Evolutionary conservation across 805 yeast species (phyloP).

Genomic region (Ogataea naganishii): DNA sequence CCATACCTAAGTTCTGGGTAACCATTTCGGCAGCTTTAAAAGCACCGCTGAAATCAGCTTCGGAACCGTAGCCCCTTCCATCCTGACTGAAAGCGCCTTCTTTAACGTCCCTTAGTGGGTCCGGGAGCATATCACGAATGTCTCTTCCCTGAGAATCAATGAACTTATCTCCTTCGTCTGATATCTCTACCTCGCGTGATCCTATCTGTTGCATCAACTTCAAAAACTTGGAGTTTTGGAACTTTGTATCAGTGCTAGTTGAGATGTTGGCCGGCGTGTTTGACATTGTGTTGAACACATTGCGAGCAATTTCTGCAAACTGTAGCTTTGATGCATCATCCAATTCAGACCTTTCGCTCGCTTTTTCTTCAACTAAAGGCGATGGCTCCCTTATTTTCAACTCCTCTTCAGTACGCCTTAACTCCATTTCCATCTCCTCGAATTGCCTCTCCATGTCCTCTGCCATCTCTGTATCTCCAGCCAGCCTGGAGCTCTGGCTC

Average conservation of each 20-base stretch:
- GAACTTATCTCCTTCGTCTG: slow-evolving; percentile 26
- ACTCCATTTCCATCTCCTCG: slow-evolving; percentile 19
- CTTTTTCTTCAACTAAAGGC: slow-evolving; percentile 4
- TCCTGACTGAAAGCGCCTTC: slow-evolving; percentile 9
- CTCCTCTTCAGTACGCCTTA: slow-evolving; percentile 2
- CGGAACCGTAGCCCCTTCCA: neutral
- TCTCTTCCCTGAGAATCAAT: slow-evolving; percentile 29
- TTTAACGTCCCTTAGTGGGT: slow-evolving; percentile 18
- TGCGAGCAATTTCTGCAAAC: slow-evolving; percentile 31
- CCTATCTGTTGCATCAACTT: slow-evolving; percentile 32
- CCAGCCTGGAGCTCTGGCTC: no score
- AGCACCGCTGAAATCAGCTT: slow-evolving; percentile 7
- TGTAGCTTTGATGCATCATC: slow-evolving; percentile 24
- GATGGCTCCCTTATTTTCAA: no score
- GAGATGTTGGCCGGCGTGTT: slow-evolving; percentile 19
- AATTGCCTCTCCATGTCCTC: slow-evolving; percentile 21
- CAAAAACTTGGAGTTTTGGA: slow-evolving; percentile 30
- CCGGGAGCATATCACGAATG: slow-evolving; percentile 21
- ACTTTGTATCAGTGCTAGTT: slow-evolving; percentile 24
- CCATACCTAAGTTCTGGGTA: slow-evolving; percentile 10
- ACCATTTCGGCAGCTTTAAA: slow-evolving; percentile 16
- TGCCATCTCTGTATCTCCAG: no score
- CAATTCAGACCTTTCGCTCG: neutral
- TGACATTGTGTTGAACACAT: slow-evolving; percentile 30
- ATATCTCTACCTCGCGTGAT: slow-evolving; percentile 28